These are phyloP conservation scores for Gomphus bonarii DNA, from an alignment of 1,284 basidiomycete species.

Conservation along the genomic window DNA sequence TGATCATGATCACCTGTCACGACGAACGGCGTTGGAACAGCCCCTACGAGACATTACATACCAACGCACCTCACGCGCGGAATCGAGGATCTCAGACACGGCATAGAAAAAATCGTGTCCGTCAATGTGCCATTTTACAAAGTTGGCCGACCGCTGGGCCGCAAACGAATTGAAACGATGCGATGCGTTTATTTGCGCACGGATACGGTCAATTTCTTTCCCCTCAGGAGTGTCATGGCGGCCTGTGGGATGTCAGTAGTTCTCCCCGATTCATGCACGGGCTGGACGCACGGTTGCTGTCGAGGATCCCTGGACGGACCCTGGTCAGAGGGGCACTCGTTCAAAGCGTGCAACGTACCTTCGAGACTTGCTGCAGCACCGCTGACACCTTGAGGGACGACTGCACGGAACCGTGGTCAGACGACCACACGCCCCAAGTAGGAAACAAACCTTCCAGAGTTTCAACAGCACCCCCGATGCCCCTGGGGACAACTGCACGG, in stretches of 20 bases:
- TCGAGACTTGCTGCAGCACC: too few relatives aligned
- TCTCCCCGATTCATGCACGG: not conserved
- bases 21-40: too few relatives aligned
- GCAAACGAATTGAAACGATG: constrained; percentile 88
- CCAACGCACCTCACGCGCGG: constrained; percentile 25
- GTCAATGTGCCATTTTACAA: constrained; percentile 87
- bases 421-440: not conserved
- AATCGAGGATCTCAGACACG: constrained; percentile 78
- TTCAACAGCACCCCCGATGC: constrained; percentile 29
- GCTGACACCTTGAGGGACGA: too few relatives aligned
- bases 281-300: constrained; percentile 45
- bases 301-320: too few relatives aligned
- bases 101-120: constrained; percentile 95
- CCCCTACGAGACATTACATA: too few relatives aligned
- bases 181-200: constrained; percentile 59
- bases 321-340: too few relatives aligned
- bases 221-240: constrained; percentile 72
- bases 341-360: too few relatives aligned
- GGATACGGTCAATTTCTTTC: constrained; percentile 51
- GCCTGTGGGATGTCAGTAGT: not conserved
- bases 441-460: constrained; percentile 22
- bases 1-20: constrained; percentile 18
- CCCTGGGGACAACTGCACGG: too few relatives aligned
- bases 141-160: constrained; percentile 53
- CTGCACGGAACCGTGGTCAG: constrained; percentile 23